Evolutionary conservation across 1,284 basidiomycete genomes (phyloP), one percentile per base, ranked within the genome.

Genomic region (Boletus chippewaensis): DNA sequence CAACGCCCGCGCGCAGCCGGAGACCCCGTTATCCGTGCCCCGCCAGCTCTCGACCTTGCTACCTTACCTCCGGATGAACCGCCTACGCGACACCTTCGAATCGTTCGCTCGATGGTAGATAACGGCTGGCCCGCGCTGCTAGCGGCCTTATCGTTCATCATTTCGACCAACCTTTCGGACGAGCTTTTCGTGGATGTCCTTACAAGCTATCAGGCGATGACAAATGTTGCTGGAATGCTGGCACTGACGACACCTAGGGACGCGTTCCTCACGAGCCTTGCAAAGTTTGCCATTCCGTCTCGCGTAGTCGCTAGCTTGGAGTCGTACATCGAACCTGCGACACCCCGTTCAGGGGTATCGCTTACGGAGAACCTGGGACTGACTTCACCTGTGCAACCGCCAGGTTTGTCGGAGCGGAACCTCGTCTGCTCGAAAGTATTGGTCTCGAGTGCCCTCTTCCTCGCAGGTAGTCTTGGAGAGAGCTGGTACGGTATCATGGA

Each of bases 401-500:
- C 91, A 0, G 82, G 83, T 4, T 70, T 99, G 12, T 92, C 88
- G 0, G 85, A 92, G 56, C 77, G 95, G 29, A 99, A 98, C 62
- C 74, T 96, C 56, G 89, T 92, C 0, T 97, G 94, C 63, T 70
- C 98, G 49, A 90, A 90, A 56, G 87, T 91, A 1, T 74, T 95
- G 43, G 76, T 96, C 10, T 76, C 81, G 0, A 87, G 88, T 52
- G 84, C 89, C 0, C 74, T 91, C 46, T 89, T 89, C 61, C 78
- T 98, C 4, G 89, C 90, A 0, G 88, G 88, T 0, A 88, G 83
- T 49, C 77, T 98, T 1, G 92, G 85, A 10, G 77, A 82, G 35
- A 91, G 87, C 56, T 99, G 95, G 95, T 93, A 91, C 64, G 80
- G 87, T 41, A 80, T 98, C 7, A 77, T 99, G 42, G 93, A 96